Evolutionary conservation across 1,284 basidiomycete species (phyloP).

Genomic region (Singerocomus rubriflavus): DNA sequence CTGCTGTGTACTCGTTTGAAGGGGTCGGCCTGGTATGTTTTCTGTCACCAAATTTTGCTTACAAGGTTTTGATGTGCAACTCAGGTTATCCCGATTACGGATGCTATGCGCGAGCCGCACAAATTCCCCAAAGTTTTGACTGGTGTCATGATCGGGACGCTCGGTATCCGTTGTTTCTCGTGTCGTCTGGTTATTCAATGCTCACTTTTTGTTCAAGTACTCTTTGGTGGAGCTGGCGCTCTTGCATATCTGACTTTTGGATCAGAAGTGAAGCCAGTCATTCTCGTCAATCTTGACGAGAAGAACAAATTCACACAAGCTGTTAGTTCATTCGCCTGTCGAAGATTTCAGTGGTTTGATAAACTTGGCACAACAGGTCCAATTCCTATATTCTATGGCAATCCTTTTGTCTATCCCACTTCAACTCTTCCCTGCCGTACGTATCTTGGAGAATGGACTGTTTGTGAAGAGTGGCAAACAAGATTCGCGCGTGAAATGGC

Average conservation of each 20-base stretch:
- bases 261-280: slow-evolving; percentile 85
- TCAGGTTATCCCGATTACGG: slow-evolving; percentile 91
- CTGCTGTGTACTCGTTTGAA: slow-evolving; percentile 98
- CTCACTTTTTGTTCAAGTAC: slow-evolving; percentile 40
- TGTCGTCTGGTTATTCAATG: not conserved
- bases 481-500: slow-evolving; percentile 73
- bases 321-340: slow-evolving; percentile 40
- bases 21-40: slow-evolving; percentile 84
- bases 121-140: slow-evolving; percentile 90
- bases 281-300: slow-evolving; percentile 91
- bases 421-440: slow-evolving; percentile 95
- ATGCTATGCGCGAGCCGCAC: slow-evolving; percentile 92
- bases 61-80: slow-evolving; percentile 5
- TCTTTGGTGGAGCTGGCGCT: slow-evolving; percentile 90
- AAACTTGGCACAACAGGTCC: slow-evolving; percentile 44
- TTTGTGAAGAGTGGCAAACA: slow-evolving; percentile 88
- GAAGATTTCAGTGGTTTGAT: not conserved
- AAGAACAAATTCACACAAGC: slow-evolving; percentile 87
- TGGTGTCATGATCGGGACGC: slow-evolving; percentile 85
- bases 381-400: slow-evolving; percentile 88
- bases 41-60: not conserved
- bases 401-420: slow-evolving; percentile 94
- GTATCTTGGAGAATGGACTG: slow-evolving; percentile 97
- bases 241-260: slow-evolving; percentile 92
- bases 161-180: slow-evolving; percentile 42